phyloP scores from a whole-genome alignment of 768 basidiomycete species.

The Mycena venus region DNA sequence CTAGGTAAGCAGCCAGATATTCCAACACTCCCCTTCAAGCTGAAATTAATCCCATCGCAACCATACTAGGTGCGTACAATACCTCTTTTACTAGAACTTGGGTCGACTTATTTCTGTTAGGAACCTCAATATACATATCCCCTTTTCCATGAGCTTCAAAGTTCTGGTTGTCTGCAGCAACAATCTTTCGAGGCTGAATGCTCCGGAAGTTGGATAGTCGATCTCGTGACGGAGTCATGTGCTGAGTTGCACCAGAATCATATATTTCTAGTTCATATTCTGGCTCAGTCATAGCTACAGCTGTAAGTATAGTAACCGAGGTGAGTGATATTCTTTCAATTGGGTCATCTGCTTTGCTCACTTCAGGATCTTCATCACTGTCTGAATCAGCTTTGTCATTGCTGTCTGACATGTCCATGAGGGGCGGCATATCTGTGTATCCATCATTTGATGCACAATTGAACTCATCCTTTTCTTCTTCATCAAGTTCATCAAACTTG shows the following conservation, averaged over 20 bases:
- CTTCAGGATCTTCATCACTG: not conserved
- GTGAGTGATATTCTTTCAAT: not conserved
- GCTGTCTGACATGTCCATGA: not conserved
- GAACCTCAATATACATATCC: slow-evolving; percentile 41
- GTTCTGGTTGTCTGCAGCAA: slow-evolving; percentile 41
- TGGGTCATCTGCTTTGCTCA: not conserved
- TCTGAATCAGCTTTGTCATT: no score
- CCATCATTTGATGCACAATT: not conserved
- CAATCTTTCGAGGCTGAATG: slow-evolving; percentile 44
- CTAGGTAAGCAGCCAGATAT: no score
- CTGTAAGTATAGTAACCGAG: not conserved
- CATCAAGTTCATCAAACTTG: not conserved
- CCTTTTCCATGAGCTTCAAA: slow-evolving; percentile 48
- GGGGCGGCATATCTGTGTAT: not conserved
- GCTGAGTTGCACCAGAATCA: not conserved
- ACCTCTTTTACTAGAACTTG: slow-evolving; percentile 42
- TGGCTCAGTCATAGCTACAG: not conserved
- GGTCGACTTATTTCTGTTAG: slow-evolving; percentile 32
- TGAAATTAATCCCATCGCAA: no score
- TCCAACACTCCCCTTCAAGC: no score
- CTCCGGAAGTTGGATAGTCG: not conserved
- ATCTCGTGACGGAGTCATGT: not conserved
- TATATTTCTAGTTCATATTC: not conserved
- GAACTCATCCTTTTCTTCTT: not conserved
- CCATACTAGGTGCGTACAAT: no score